Evolutionary conservation across 1,284 basidiomycete species (phyloP), one percentile per base, ranked within the genome.

Genomic region (Schizopora paradoxa): DNA sequence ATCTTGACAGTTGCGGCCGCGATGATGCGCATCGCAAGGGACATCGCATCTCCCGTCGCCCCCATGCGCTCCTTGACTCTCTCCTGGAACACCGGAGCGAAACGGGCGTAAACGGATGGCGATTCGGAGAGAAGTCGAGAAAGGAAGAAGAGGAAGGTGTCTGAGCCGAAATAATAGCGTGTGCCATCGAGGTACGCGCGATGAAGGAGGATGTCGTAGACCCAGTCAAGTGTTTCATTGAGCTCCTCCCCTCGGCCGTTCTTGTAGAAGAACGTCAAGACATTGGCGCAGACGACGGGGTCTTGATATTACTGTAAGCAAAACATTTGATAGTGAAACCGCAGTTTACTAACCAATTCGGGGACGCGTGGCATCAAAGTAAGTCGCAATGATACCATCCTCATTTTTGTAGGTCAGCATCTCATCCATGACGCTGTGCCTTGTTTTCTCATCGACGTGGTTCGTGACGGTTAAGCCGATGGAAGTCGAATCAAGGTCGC

Each of bases 311-410:
- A 26, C 19, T 36, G 32, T 32, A 18, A 43, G 19, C 19, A 14
- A 27, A 23, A 21, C 18, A 8, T 16, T 39, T 18, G 6, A n/a
- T 43, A 48, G 29, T 13, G 27, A 21, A 8, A 19, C 19, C 14
- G 33, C 13, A 23, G 21, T 19, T 40, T 3, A 34, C 41, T 5
- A 23, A 47, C 44, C 74, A 40, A 74, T 69, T 4, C 75, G 66
- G 13, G 72, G 73, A 14, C 76, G 66, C 22, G 63, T 59, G 41
- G 68, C 64, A 57, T 77, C 75, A 51, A 78, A 77, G 54, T 79
- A 78, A 0, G 73, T 74, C 61, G 69, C 66, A 33, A 72, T 66
- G 45, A 77, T 75, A 21, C 72, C 72, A 53, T 79, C 76, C n/a
- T 59, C 53, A 48, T 73, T 68, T 6, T 69, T 57, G 45, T 72